Conservation (phyloP, 75 land plant genomes). For the Pinus albicaulis region DNA sequence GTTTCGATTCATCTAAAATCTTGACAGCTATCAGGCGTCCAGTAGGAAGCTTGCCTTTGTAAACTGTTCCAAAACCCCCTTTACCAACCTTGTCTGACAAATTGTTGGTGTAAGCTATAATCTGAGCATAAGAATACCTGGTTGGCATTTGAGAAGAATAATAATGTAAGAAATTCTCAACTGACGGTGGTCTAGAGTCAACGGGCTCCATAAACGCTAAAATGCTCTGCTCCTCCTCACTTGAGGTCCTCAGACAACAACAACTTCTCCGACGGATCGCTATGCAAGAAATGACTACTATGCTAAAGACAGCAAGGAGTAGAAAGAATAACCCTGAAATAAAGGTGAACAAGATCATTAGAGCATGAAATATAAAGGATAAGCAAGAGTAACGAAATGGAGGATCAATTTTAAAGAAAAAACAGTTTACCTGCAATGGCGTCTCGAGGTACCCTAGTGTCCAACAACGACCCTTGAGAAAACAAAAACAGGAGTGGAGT, state of each 20-base stretch:
- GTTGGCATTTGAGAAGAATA: neutral
- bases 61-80: constrained; percentile 88
- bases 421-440: too few relatives aligned
- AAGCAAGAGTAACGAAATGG: neutral
- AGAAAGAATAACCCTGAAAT: too few relatives aligned
- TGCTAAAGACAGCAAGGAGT: neutral
- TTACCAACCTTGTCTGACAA: constrained; percentile 65
- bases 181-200: neutral
- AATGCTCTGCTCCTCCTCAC: neutral
- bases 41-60: constrained; percentile 55
- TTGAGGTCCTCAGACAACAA: neutral
- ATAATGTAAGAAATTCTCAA: neutral
- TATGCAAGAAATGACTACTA: neutral
- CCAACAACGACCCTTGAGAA: neutral
- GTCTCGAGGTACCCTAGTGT: too few relatives aligned
- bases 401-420: neutral
- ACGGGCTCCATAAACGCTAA: neutral
- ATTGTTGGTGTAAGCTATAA: constrained; percentile 11
- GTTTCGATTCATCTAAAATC: constrained; percentile 71
- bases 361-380: neutral
- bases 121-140: constrained; percentile 14
- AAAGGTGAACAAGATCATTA: too few relatives aligned
- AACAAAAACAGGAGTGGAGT: neutral
- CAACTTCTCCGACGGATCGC: neutral
- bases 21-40: constrained; percentile 70